These are phyloP conservation scores for Boletus holoroseus DNA, from an alignment of 1,284 basidiomycete species.

Conservation along the genomic window DNA sequence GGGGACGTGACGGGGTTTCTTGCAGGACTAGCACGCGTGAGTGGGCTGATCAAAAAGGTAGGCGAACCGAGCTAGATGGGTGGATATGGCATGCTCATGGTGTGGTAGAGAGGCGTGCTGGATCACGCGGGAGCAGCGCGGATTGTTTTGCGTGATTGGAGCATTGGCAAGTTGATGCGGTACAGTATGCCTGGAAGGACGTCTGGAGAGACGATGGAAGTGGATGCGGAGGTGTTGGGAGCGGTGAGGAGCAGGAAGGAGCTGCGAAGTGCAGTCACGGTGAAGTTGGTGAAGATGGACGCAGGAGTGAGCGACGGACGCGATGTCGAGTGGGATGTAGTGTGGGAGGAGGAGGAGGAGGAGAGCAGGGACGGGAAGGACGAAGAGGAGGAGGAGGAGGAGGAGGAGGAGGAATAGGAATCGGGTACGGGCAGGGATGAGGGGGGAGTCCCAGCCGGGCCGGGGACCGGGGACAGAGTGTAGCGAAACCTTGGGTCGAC, in stretches of 20 bases:
- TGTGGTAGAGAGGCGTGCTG: constrained; percentile 60
- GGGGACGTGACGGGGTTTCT: constrained; percentile 76
- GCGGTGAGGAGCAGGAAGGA: constrained; percentile 55
- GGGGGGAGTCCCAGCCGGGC: constrained; percentile 21
- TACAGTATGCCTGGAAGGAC: constrained; percentile 61
- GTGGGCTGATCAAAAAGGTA: constrained; percentile 80
- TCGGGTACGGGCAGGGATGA: constrained; percentile 9
- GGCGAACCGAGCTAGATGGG: constrained; percentile 13
- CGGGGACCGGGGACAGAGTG: constrained; percentile 1
- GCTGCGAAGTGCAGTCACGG: constrained; percentile 52
- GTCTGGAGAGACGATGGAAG: constrained; percentile 27
- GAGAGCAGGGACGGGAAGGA: constrained; percentile 20
- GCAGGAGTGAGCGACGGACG: constrained; percentile 50
- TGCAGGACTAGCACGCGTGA: constrained; percentile 73
- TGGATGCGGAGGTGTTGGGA: constrained; percentile 45
- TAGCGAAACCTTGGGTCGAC: neutral
- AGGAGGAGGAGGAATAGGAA: constrained; percentile 30
- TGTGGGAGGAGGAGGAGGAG: constrained; percentile 40
- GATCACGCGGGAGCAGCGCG: constrained; percentile 81
- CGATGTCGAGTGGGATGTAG: constrained; percentile 50
- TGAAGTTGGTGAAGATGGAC: constrained; percentile 50
- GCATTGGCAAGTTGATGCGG: constrained; percentile 70
- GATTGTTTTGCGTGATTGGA: constrained; percentile 88
- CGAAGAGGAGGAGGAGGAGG: constrained; percentile 27
- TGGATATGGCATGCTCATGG: constrained; percentile 5